Evolutionary conservation across 805 yeast genomes (phyloP).

Genomic region (Candida railenensis): DNA sequence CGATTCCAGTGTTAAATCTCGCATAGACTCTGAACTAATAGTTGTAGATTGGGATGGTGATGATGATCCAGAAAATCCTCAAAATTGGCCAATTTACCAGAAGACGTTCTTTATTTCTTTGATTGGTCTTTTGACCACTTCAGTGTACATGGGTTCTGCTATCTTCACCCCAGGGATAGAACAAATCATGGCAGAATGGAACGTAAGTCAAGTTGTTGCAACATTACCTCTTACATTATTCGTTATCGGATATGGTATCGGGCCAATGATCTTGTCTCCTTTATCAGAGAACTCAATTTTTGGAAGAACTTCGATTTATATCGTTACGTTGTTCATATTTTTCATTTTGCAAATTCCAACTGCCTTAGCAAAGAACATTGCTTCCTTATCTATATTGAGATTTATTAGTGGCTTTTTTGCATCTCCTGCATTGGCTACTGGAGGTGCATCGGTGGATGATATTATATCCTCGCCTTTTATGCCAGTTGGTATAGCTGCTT

Average conservation of each 20-base stretch:
- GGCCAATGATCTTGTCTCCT: constrained; percentile 60
- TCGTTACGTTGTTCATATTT: constrained; percentile 46
- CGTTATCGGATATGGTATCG: constrained; percentile 57
- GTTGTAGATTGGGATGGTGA: constrained; percentile 26
- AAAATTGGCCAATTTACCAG: constrained; percentile 44
- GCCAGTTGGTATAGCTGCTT: constrained; percentile 48
- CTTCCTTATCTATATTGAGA: constrained; percentile 49
- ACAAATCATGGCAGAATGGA: constrained; percentile 44
- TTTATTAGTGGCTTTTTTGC: constrained; percentile 55
- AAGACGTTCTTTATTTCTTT: constrained; percentile 32
- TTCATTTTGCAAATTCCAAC: constrained; percentile 55
- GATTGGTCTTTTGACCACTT: constrained; percentile 42
- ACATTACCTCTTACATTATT: constrained; percentile 51
- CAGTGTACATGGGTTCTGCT: constrained; percentile 53
- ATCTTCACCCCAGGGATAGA: constrained; percentile 50
- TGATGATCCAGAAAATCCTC: constrained; percentile 49
- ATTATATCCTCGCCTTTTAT: constrained; percentile 39
- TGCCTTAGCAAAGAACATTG: constrained; percentile 50
- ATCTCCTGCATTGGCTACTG: constrained; percentile 53
- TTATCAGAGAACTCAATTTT: constrained; percentile 52
- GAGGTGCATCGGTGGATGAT: constrained; percentile 54
- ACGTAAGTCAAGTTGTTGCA: constrained; percentile 44
- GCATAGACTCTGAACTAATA: constrained; percentile 6
- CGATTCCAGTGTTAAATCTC: background rate
- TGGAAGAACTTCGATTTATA: constrained; percentile 54